A percentile compares a stretch with the other conserved stretches of the same genome.
Evolutionary conservation across 768 basidiomycete species (phyloP).

Genomic region (Sarcodon sp.): DNA sequence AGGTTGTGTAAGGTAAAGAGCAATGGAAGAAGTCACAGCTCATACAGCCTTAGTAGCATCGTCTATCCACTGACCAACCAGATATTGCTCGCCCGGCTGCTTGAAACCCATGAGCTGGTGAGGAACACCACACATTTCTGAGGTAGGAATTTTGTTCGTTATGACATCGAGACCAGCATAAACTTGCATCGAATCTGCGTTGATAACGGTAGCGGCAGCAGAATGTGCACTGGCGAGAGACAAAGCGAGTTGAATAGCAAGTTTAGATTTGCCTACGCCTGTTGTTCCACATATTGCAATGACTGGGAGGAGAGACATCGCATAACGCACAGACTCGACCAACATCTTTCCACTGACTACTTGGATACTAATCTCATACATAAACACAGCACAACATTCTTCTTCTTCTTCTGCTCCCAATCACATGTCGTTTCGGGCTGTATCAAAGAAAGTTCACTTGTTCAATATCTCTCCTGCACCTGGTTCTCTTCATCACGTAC

Average conservation of each 20-base stretch:
- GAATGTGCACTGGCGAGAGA: conserved; percentile 24
- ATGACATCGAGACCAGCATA: conserved; percentile 86
- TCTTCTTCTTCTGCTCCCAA: not conserved
- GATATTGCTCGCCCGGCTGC: conserved; percentile 75
- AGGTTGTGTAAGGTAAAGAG: not conserved
- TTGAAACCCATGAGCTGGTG: conserved; percentile 89
- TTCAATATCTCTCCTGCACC: conserved; percentile 61
- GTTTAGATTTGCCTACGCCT: conserved; percentile 89
- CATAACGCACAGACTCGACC: not conserved
- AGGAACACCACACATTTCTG: conserved; percentile 69
- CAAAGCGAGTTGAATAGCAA: conserved; percentile 80
- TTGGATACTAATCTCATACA: not conserved
- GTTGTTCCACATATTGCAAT: conserved; percentile 90
- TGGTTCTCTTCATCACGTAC: conserved; percentile 57
- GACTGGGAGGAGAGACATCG: conserved; percentile 44
- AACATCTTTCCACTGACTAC: not conserved
- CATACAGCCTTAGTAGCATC: conserved; percentile 71
- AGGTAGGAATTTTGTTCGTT: conserved; percentile 80
- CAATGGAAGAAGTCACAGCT: conserved; percentile 7
- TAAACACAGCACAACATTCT: not conserved
- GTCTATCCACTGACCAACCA: conserved; percentile 77
- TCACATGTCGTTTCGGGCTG: conserved; percentile 10
- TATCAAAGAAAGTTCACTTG: conserved; percentile 41
- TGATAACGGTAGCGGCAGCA: conserved; percentile 63
- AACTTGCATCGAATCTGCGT: conserved; percentile 97